Conservation (phyloP, 2,329 filamentous ascomycete species). For the Piedraia hortae region DNA sequence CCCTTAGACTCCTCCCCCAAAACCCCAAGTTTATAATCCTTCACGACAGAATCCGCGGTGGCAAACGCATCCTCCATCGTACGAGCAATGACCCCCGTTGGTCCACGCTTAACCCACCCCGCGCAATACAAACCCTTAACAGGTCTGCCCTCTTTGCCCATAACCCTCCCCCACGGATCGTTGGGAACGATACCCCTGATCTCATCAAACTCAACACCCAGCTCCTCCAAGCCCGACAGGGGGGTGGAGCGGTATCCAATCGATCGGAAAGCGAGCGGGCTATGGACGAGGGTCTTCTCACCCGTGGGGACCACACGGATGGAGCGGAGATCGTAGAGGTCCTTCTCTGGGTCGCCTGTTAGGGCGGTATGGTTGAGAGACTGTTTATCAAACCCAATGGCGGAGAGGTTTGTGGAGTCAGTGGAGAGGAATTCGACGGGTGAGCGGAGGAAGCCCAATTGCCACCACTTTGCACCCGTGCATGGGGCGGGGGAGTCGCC, state of each 20-base stretch:
- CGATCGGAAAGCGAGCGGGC: conserved; percentile 62
- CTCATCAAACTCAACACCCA: conserved; percentile 54
- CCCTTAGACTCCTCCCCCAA: conserved; percentile 17
- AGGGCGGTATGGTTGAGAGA: too few relatives aligned
- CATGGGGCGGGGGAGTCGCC: too few relatives aligned
- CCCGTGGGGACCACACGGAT: conserved; percentile 7
- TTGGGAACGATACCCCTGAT: conserved; percentile 53
- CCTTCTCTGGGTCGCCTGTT: conserved; percentile 7
- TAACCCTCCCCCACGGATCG: conserved; percentile 50
- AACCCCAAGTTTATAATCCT: conserved; percentile 41
- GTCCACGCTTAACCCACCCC: conserved; percentile 87
- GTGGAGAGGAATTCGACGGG: conserved; percentile 38
- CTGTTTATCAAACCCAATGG: conserved; percentile 36
- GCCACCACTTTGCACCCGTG: conserved; percentile 57
- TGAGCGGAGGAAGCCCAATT: conserved; percentile 59
- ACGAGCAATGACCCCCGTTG: conserved; percentile 81
- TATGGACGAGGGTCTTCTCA: conserved; percentile 22
- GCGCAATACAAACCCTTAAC: conserved; percentile 65
- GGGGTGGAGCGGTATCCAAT: conserved; percentile 75
- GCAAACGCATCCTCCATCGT: conserved; percentile 89
- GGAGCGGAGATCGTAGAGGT: conserved; percentile 8
- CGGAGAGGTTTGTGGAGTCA: conserved; percentile 25
- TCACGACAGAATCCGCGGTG: conserved; percentile 55
- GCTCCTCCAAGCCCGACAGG: conserved; percentile 42
- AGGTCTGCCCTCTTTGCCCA: conserved; percentile 17